A percentile compares a stretch with the other conserved stretches of the same genome.
Conservation (phyloP, 768 basidiomycete species). For the Pluteus cervinus region DNA sequence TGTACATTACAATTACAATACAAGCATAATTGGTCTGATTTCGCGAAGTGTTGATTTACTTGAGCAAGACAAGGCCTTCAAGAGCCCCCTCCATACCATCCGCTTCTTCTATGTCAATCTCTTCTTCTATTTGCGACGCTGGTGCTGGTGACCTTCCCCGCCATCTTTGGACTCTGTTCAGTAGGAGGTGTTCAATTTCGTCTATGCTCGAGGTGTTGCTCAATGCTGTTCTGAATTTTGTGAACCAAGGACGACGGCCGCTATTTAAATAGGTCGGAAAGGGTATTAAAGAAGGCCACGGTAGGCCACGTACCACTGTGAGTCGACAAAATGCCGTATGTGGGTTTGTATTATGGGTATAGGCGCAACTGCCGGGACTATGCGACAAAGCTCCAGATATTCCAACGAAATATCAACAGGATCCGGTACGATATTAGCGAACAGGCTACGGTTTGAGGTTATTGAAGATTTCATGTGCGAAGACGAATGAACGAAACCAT, state of each 20-base stretch:
- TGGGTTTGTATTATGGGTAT: constrained; percentile 53
- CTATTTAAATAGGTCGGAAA: constrained; percentile 19
- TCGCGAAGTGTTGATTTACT: too few species aligned
- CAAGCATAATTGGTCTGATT: too few species aligned
- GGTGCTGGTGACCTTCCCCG: constrained; percentile 31
- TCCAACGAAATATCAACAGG: constrained; percentile 64
- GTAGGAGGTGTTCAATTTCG: constrained; percentile 41
- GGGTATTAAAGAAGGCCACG: constrained; percentile 9
- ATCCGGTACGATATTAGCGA: constrained; percentile 46
- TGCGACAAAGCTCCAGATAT: constrained; percentile 57
- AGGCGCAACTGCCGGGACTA: constrained; percentile 43
- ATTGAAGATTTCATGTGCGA: constrained; percentile 3
- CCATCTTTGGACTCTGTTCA: constrained; percentile 41
- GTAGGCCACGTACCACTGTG: constrained; percentile 48
- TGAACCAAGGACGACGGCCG: constrained; percentile 48
- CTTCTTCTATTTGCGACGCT: constrained; percentile 13
- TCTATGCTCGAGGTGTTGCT: constrained; percentile 34
- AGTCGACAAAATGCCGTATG: constrained; percentile 60
- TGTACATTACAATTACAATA: not conserved
- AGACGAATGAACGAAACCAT: constrained; percentile 35
- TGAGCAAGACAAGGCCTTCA: too few species aligned
- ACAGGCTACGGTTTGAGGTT: constrained; percentile 38
- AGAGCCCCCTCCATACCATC: constrained; percentile 9
- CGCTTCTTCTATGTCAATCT: constrained; percentile 10
- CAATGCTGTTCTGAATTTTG: constrained; percentile 45